Conservation (phyloP, 306 rosid species). For the Corylus americana region DNA sequence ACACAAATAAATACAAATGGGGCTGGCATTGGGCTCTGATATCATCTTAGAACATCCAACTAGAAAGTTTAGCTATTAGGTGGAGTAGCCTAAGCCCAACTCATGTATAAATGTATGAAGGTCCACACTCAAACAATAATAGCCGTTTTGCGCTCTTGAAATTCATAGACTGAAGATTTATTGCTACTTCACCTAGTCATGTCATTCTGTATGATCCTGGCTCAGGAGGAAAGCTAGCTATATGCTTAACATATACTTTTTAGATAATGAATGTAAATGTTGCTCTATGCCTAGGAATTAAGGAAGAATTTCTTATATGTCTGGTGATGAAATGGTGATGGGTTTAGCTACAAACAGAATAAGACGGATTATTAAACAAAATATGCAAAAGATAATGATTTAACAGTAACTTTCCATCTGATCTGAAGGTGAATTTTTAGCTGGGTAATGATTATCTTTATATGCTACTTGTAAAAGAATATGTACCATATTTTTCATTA, state of each 20-base stretch:
- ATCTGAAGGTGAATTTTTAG: background rate
- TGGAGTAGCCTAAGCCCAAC: too few species aligned
- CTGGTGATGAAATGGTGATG: background rate
- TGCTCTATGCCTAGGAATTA: background rate
- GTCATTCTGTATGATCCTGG: background rate
- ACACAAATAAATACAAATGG: too few species aligned
- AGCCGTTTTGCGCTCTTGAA: too few species aligned
- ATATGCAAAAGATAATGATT: background rate
- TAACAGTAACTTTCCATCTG: background rate
- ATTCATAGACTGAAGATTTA: background rate
- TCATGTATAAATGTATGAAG: too few species aligned
- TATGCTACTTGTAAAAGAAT: background rate
- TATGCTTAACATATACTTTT: background rate
- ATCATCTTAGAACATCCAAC: too few species aligned
- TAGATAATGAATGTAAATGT: background rate
- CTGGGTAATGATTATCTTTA: background rate
- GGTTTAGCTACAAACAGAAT: background rate
- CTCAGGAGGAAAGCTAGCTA: too few species aligned
- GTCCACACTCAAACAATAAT: too few species aligned
- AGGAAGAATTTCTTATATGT: too few species aligned
- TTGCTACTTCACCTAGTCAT: background rate
- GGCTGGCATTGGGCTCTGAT: too few species aligned
- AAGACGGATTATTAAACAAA: background rate
- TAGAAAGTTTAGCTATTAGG: too few species aligned
- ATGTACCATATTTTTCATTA: too few species aligned